Base-by-base conservation (phyloP, 371 early-diverging fungal species). In the Nematocida sp. region DNA sequence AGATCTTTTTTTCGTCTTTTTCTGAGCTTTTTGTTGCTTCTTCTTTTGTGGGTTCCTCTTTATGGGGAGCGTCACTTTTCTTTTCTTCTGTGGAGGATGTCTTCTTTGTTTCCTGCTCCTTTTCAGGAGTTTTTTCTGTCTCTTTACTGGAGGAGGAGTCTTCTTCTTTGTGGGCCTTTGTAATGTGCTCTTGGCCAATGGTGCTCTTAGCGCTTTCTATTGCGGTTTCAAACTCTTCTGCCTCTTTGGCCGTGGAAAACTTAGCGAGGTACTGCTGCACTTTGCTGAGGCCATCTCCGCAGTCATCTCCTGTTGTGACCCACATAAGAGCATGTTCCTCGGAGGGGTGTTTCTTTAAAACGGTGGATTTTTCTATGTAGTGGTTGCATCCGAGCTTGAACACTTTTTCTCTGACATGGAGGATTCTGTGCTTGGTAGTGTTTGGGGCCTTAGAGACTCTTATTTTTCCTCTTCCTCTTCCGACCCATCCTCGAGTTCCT, bases 301-400 rank as follows among this genome's bases (percentile, higher is more conserved):
- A 71, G 55, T 71, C 42, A 35, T 71, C 75, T 53, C 75, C 75
- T 47, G 59, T 57, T 5, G 75, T 42, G 23, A 32, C 59, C 75
- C 75, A 71, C 35, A 61, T 48, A 57, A 57, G 59, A n/a, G 50
- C 18, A 49, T 71, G 48, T 40, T 71, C 75, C 23, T 39, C 61
- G 30, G 51, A 35, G 26, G 60, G 28, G 32, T 71, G 59, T 36
- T 71, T 71, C 49, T 38, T 11, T 20, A 71, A 51, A 5, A 26
- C 28, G 5, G 45, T 63, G 26, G 13, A 0, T 39, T 26, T 25
- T 13, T 51, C 33, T 5, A 77, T 77, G 47, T 47, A 77, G 57
- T 77, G 77, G 40, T 77, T 77, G 53, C 77, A 77, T 49, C 77
- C 77, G 3, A 55, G 66, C 66, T 65, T 77, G 55, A 49, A 57